Base-by-base conservation (phyloP, 1,139 yeast genomes). In the Scheffersomyces quercinus region DNA sequence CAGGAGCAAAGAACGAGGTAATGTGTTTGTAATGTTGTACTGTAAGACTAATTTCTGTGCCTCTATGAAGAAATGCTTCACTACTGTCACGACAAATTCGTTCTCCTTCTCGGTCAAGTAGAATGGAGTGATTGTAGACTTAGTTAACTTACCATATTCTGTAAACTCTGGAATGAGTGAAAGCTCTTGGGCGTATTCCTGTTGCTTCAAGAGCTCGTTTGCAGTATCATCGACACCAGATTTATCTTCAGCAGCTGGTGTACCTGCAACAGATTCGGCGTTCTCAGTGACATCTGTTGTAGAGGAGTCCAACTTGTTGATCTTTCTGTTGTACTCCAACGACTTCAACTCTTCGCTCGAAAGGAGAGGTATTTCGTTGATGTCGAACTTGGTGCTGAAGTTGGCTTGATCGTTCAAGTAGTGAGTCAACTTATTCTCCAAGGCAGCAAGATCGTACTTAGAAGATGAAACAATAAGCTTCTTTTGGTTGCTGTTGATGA, bases 31-130 rank as follows among this genome's bases (percentile, higher is more conserved):
- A 53, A 95, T 81, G 53, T 86, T 82, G 67, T 81, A 93, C 72
- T 93, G 97, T 52, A 93, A 72, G 29, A 93, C 95, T 60, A 90
- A 70, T 64, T 89, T 87, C 35, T 81, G 79, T 42, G 80, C 68
- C 26, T 71, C 77, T 37, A 69, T 59, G 68, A 87, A 93, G 47
- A 90, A 70, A 65, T 91, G 98, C 65, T 88, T 90, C 45, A 88
- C 77, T 30, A 88, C 93, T 43, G 79, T 78, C 42, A 95, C 96
- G 41, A 89, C 93, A 63, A 90, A 90, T 67, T 93, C 99, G 51
- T 95, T 90, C 62, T 91, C 99, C 50, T 81, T 79, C 63, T 93
- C 99, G 29, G 99, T 91, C 58, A 93, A 80, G 54, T 85, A 82
- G 44, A 82, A 72, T 42, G 81, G 77, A 39, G 70, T 65, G 8